phyloP scores from a whole-genome alignment of 768 basidiomycete genomes.

The Auricularia auricula-judae region DNA sequence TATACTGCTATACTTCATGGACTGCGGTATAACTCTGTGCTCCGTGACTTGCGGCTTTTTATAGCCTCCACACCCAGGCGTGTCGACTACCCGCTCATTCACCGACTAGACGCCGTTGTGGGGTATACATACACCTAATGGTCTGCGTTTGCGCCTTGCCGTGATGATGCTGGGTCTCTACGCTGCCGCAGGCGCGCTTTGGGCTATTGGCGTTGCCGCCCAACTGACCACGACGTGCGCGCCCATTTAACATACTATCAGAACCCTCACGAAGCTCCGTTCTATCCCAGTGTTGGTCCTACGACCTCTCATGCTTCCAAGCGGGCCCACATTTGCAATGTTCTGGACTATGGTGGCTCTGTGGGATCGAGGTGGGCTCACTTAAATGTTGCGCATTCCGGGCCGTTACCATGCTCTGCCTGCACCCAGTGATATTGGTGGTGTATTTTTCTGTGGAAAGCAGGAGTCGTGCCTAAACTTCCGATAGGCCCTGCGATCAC shows the following conservation, averaged over 20 bases:
- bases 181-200: not conserved
- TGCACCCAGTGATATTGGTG: no score
- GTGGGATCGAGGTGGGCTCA: slow-evolving; percentile 15
- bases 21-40: no score
- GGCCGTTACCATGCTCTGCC: not conserved
- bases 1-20: no score
- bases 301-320: not conserved
- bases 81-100: no score
- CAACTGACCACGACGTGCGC: not conserved
- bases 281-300: not conserved
- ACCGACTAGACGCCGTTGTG: no score
- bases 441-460: not conserved
- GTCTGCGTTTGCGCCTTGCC: no score
- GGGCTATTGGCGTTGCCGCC: not conserved
- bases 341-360: slow-evolving; percentile 18
- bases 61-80: no score
- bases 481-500: slow-evolving; percentile 19
- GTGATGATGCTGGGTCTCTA: not conserved
- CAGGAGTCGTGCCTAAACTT: slow-evolving; percentile 6
- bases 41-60: no score
- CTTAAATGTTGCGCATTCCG: not conserved
- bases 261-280: not conserved
- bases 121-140: no score
- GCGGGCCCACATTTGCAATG: slow-evolving; percentile 15
- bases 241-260: not conserved